A percentile compares a stretch with the other conserved stretches of the same genome.
phyloP scores from a whole-genome alignment of 495 filamentous ascomycete species.

The Bryoglossum gracile region DNA sequence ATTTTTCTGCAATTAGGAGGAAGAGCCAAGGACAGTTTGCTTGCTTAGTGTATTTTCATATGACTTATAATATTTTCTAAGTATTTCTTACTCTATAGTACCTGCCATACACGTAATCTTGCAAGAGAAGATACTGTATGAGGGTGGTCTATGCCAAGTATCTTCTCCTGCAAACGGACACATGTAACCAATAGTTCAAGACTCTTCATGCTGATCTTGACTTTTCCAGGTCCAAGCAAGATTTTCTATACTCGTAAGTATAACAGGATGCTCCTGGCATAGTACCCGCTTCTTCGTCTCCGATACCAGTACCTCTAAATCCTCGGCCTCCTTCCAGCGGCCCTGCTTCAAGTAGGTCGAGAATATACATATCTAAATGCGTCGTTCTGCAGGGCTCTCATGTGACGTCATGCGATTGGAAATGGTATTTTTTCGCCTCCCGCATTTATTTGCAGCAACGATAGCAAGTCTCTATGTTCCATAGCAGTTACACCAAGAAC shows the following conservation, averaged over 20 bases:
- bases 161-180: conserved; percentile 6
- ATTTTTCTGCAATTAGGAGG: too few relatives aligned
- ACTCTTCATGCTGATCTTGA: conserved; percentile 7
- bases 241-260: conserved; percentile 9
- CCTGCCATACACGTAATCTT: conserved; percentile 5
- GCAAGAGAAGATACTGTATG: conserved; percentile 1
- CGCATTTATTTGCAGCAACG: too few relatives aligned
- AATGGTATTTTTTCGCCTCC: too few relatives aligned
- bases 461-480: too few relatives aligned
- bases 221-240: conserved; percentile 2
- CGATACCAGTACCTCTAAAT: conserved; percentile 14
- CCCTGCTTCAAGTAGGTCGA: conserved; percentile 9
- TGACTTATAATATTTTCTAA: conserved; percentile 6
- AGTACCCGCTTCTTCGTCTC: conserved; percentile 19
- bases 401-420: too few relatives aligned
- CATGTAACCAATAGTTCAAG: conserved; percentile 5
- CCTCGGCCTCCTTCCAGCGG: too few relatives aligned
- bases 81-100: conserved; percentile 4
- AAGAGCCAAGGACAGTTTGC: too few relatives aligned
- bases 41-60: too few relatives aligned
- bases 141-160: conserved; percentile 10
- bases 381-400: too few relatives aligned
- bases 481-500: too few relatives aligned
- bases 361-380: background rate
- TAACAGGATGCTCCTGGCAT: conserved; percentile 21